These are phyloP conservation scores for Umbelopsis sp. DNA, from an alignment of 371 early-diverging fungal genomes.

Conservation along the genomic window DNA sequence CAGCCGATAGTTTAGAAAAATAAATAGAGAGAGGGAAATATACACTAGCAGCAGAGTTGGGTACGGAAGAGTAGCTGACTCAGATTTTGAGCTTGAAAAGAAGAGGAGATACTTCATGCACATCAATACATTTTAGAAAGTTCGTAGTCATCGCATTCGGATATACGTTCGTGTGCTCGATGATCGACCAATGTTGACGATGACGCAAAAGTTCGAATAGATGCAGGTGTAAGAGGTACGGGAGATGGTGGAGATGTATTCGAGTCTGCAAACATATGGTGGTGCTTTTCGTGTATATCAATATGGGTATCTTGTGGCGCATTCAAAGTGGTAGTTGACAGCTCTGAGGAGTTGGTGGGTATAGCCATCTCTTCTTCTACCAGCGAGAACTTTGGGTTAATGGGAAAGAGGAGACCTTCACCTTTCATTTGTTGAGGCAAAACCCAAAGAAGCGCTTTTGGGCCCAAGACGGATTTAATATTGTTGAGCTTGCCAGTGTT, in stretches of 20 bases:
- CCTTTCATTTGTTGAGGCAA: slow-evolving; percentile 67
- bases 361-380: slow-evolving; percentile 38
- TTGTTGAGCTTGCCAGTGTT: slow-evolving; percentile 86
- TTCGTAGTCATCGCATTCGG: background rate
- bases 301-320: slow-evolving; percentile 24
- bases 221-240: slow-evolving; percentile 36
- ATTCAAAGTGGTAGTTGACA: slow-evolving; percentile 23
- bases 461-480: slow-evolving; percentile 79
- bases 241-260: slow-evolving; percentile 13
- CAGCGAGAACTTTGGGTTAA: slow-evolving; percentile 59
- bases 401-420: slow-evolving; percentile 73
- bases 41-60: no score
- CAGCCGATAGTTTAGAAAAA: no score
- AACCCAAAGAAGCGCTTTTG: slow-evolving; percentile 70
- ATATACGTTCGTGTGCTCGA: background rate
- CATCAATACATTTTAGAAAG: background rate
- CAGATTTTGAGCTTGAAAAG: background rate
- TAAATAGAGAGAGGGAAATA: no score
- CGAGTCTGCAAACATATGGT: background rate
- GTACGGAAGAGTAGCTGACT: no score
- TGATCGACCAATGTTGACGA: slow-evolving; percentile 40
- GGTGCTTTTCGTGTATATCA: slow-evolving; percentile 25
- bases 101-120: background rate
- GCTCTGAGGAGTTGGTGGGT: slow-evolving; percentile 6
- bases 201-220: slow-evolving; percentile 45